phyloP scores from a whole-genome alignment of 2,329 filamentous ascomycete species.

The Fusarium penzigii region DNA sequence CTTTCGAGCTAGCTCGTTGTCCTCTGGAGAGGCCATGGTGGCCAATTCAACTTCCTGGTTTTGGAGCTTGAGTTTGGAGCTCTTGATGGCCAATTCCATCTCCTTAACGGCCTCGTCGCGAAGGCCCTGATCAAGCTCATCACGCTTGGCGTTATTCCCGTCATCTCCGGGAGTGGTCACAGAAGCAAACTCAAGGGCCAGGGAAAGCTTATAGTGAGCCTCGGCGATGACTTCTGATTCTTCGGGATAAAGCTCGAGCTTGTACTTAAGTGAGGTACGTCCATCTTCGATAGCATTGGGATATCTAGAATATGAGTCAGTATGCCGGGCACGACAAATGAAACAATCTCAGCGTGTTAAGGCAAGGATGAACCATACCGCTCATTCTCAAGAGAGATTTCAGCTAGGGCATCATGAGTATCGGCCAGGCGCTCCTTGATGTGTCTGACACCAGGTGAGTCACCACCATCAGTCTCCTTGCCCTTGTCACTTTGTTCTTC shows the following conservation, averaged over 20 bases:
- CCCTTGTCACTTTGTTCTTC: slow-evolving; percentile 42
- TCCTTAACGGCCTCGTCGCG: slow-evolving; percentile 71
- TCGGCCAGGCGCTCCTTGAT: slow-evolving; percentile 88
- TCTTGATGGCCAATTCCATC: slow-evolving; percentile 73
- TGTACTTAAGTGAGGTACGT: slow-evolving; percentile 74
- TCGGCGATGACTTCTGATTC: slow-evolving; percentile 88
- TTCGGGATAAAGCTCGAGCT: slow-evolving; percentile 74
- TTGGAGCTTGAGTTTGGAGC: slow-evolving; percentile 69
- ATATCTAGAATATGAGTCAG: slow-evolving; percentile 54
- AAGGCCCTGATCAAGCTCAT: slow-evolving; percentile 65
- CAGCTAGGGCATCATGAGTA: slow-evolving; percentile 89
- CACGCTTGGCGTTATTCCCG: slow-evolving; percentile 46
- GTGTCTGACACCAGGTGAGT: slow-evolving; percentile 50
- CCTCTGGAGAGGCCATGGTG: slow-evolving; percentile 63
- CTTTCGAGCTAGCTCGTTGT: slow-evolving; percentile 62
- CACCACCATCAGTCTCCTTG: slow-evolving; percentile 43
- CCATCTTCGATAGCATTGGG: slow-evolving; percentile 84
- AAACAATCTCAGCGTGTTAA: not conserved
- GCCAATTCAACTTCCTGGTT: slow-evolving; percentile 68
- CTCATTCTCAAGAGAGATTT: slow-evolving; percentile 97
- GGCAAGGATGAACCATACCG: slow-evolving; percentile 46
- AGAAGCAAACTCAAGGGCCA: slow-evolving; percentile 91
- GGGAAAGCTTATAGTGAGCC: slow-evolving; percentile 93
- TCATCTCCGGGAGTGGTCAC: slow-evolving; percentile 62
- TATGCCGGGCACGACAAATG: not conserved